Conservation (phyloP, 2,329 filamentous ascomycete species). For the Nothophaeocryptopus gaeumannii region DNA sequence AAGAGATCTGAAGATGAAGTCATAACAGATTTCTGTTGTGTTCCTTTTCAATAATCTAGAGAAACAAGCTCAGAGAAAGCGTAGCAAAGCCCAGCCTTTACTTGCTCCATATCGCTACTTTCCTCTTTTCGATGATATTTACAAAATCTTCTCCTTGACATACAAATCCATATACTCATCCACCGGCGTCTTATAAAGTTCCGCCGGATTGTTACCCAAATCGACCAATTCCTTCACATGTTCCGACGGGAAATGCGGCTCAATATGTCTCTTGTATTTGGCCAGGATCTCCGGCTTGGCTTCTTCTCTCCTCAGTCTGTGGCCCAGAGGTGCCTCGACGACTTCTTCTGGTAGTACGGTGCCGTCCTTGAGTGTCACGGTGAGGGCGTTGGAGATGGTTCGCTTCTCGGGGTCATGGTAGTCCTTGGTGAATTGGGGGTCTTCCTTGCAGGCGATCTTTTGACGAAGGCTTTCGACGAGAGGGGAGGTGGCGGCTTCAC, state of each 20-base stretch:
- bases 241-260: conserved; percentile 73
- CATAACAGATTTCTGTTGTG: too few relatives aligned
- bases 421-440: conserved; percentile 81
- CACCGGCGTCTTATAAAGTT: conserved; percentile 75
- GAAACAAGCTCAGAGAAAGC: too few relatives aligned
- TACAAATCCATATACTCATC: conserved; percentile 94
- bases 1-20: too few relatives aligned
- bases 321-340: conserved; percentile 91
- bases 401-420: conserved; percentile 93
- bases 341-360: conserved; percentile 86
- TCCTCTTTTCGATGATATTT: conserved; percentile 6
- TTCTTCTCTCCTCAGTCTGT: conserved; percentile 81
- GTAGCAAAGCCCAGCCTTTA: too few relatives aligned
- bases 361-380: conserved; percentile 90
- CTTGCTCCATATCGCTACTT: too few relatives aligned
- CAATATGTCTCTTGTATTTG: conserved; percentile 92
- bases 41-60: too few relatives aligned
- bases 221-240: conserved; percentile 80
- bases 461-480: conserved; percentile 88
- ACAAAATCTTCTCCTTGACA: conserved; percentile 51
- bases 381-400: conserved; percentile 95
- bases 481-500: conserved; percentile 84
- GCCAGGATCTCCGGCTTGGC: conserved; percentile 94
- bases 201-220: conserved; percentile 70
- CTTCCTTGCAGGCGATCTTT: conserved; percentile 94